A percentile compares a stretch with the other conserved stretches of the same genome.
Evolutionary conservation across 495 filamentous ascomycete genomes (phyloP).

Genomic region (Choiromyces venosus): DNA sequence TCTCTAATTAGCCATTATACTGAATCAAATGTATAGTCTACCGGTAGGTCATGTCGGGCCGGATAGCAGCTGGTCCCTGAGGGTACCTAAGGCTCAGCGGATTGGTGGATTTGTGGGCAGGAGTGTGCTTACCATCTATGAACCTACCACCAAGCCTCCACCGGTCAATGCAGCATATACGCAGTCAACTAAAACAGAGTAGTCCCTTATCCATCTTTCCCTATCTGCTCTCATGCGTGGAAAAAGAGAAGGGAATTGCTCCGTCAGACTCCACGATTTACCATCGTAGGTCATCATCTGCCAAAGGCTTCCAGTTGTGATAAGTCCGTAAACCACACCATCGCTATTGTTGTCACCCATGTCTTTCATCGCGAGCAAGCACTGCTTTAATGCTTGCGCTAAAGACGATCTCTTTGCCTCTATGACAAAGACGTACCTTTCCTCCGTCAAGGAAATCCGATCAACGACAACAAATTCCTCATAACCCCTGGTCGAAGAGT

Average conservation of each 20-base stretch:
- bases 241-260: constrained; percentile 8
- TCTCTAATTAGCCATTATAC: background rate
- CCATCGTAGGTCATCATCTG: constrained; percentile 23
- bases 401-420: constrained; percentile 23
- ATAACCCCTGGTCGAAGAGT: constrained; percentile 5
- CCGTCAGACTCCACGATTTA: constrained; percentile 1
- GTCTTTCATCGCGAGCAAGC: constrained; percentile 18
- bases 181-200: constrained; percentile 12
- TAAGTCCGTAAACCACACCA: constrained; percentile 23
- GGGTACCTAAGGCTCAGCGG: too few species aligned
- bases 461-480: constrained; percentile 15
- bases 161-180: constrained; percentile 19
- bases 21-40: background rate
- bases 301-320: constrained; percentile 13
- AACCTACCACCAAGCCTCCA: background rate
- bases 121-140: background rate
- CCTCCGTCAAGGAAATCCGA: constrained; percentile 13
- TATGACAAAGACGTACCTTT: constrained; percentile 11
- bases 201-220: constrained; percentile 22
- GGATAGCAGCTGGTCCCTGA: too few species aligned
- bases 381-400: constrained; percentile 16
- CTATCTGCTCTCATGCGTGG: constrained; percentile 5
- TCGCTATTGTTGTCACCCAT: constrained; percentile 18
- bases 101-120: too few species aligned
- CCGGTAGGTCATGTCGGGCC: background rate